These are phyloP conservation scores for Erythrobasidium hasegawianum DNA, from an alignment of 1,284 basidiomycete genomes.

Conservation along the genomic window DNA sequence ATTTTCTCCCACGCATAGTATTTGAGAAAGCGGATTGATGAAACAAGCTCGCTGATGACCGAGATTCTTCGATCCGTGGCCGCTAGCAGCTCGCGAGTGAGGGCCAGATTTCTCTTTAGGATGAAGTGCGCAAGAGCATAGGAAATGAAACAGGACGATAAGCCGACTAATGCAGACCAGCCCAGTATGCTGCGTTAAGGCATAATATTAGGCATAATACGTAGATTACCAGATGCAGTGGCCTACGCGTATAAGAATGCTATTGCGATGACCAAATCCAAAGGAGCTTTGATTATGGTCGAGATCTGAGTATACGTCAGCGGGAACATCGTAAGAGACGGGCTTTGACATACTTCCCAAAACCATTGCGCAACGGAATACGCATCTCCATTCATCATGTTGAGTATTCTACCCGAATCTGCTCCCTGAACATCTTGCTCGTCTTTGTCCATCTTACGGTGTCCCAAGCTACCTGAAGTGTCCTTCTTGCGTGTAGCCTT, in stretches of 20 bases:
- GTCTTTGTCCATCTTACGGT: conserved; percentile 50
- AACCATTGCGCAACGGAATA: conserved; percentile 39
- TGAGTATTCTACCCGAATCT: conserved; percentile 34
- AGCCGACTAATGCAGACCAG: conserved; percentile 76
- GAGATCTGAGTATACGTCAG: too few relatives aligned
- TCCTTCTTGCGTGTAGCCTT: conserved; percentile 83
- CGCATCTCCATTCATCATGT: conserved; percentile 50
- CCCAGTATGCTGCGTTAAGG: conserved; percentile 76
- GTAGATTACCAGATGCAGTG: too few relatives aligned
- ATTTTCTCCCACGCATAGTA: conserved; percentile 34
- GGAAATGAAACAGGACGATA: conserved; percentile 64
- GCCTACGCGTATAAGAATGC: conserved; percentile 74
- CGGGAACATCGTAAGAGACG: neutral
- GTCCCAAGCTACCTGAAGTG: conserved; percentile 64
- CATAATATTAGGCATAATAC: too few relatives aligned
- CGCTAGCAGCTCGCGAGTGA: conserved; percentile 56
- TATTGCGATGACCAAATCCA: conserved; percentile 73
- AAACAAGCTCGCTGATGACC: conserved; percentile 77
- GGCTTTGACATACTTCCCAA: conserved; percentile 13
- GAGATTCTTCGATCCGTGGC: conserved; percentile 80
- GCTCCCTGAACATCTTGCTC: conserved; percentile 49
- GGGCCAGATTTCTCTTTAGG: conserved; percentile 52
- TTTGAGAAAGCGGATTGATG: conserved; percentile 23
- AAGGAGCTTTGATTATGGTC: conserved; percentile 55
- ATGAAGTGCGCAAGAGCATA: conserved; percentile 69